These are phyloP conservation scores for Thalassiosira delicatula DNA, from an alignment of 352 stramenopile species.

Conservation along the genomic window DNA sequence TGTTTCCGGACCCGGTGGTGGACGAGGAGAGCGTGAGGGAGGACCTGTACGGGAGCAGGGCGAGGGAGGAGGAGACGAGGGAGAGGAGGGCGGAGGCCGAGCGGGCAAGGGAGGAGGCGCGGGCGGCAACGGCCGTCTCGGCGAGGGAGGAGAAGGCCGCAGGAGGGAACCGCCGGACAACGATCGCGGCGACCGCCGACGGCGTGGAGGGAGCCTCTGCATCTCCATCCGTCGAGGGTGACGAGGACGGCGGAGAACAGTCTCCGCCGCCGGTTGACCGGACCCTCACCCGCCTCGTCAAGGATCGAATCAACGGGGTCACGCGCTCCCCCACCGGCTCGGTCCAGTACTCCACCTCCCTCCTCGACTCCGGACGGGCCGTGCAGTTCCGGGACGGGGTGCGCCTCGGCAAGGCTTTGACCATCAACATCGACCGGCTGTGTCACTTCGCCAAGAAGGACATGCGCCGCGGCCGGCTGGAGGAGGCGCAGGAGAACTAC, in stretches of 20 bases:
- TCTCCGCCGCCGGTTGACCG: constrained; percentile 53
- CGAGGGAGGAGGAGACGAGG: constrained; percentile 52
- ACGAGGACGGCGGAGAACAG: constrained; percentile 18
- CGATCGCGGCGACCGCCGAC: background rate
- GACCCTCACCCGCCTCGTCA: constrained; percentile 75
- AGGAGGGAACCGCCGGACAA: background rate
- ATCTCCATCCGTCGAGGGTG: constrained; percentile 2
- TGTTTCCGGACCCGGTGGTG: constrained; percentile 80
- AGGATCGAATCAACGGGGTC: constrained; percentile 80
- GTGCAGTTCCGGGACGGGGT: constrained; percentile 81
- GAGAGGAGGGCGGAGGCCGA: constrained; percentile 1
- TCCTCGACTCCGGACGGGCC: constrained; percentile 70
- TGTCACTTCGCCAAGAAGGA: constrained; percentile 81
- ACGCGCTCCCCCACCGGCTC: constrained; percentile 52
- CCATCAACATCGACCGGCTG: constrained; percentile 79
- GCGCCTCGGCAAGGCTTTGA: constrained; percentile 72
- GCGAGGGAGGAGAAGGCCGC: background rate
- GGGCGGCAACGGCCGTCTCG: background rate
- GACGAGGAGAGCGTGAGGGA: constrained; percentile 75
- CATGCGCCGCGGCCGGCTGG: constrained; percentile 62
- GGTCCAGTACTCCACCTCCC: constrained; percentile 73
- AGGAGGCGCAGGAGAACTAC: constrained; percentile 77
- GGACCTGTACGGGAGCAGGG: constrained; percentile 74
- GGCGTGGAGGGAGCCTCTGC: background rate
- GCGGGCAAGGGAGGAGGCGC: background rate